Percentiles rank a stretch among this genome's conserved stretches.
phyloP scores from a whole-genome alignment of 306 rosid genomes.

The Cajanus cajan region DNA sequence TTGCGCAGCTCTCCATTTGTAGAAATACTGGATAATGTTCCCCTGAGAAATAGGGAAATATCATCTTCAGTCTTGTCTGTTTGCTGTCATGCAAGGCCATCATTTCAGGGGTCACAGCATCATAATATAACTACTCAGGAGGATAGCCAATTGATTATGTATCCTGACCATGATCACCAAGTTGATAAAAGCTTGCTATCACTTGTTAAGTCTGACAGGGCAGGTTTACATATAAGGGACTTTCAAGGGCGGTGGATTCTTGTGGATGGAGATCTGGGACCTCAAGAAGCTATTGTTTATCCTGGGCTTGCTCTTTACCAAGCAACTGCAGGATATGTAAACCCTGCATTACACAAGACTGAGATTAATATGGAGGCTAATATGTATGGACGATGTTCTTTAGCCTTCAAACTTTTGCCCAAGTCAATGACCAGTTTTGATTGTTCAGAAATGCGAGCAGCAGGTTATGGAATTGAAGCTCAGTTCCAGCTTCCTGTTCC shows the following conservation, averaged over 20 bases:
- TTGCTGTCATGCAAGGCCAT: slow-evolving; percentile 87
- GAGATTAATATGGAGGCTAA: slow-evolving; percentile 72
- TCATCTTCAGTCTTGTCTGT: slow-evolving; percentile 95
- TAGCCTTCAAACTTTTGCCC: slow-evolving; percentile 86
- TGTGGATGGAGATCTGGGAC: slow-evolving; percentile 90
- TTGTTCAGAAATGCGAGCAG: slow-evolving; percentile 97
- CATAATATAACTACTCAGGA: slow-evolving; percentile 73
- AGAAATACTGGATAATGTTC: slow-evolving; percentile 84
- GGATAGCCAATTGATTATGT: slow-evolving; percentile 79
- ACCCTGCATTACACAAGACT: slow-evolving; percentile 79
- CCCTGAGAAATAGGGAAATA: slow-evolving; percentile 77
- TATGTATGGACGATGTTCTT: slow-evolving; percentile 79
- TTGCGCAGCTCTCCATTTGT: slow-evolving; percentile 86
- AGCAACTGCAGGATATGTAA: slow-evolving; percentile 96
- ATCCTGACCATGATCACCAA: slow-evolving; percentile 76
- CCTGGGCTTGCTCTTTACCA: slow-evolving; percentile 99
- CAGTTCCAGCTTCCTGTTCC: slow-evolving; percentile 90
- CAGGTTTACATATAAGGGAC: slow-evolving; percentile 76
- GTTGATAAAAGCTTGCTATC: slow-evolving; percentile 88
- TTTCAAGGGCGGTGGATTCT: slow-evolving; percentile 88
- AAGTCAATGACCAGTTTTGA: slow-evolving; percentile 84
- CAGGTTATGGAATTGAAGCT: slow-evolving; percentile 92
- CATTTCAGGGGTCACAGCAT: slow-evolving; percentile 82
- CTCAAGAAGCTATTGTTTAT: slow-evolving; percentile 89
- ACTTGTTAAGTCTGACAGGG: slow-evolving; percentile 84